Conservation (phyloP, 2,329 filamentous ascomycete species). For the Phialemoniopsis sp. region DNA sequence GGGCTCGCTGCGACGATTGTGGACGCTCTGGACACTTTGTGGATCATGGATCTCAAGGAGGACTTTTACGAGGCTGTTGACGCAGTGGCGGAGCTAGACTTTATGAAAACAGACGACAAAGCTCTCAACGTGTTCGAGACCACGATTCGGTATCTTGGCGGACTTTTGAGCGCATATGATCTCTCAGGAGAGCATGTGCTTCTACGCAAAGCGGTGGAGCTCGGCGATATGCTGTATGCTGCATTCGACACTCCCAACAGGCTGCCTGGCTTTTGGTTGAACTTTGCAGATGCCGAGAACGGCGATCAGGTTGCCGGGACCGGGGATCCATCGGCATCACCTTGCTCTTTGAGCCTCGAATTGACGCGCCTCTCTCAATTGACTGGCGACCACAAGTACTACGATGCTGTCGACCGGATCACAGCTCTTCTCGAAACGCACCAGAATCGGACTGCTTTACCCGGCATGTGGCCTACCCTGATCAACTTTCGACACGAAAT, state of each 20-base stretch:
- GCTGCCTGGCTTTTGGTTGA: constrained; percentile 52
- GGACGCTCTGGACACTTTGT: constrained; percentile 55
- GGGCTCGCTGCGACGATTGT: constrained; percentile 57
- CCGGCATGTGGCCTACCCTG: constrained; percentile 70
- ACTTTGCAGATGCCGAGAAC: constrained; percentile 34
- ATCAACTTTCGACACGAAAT: constrained; percentile 50
- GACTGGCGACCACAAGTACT: constrained; percentile 65
- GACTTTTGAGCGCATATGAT: constrained; percentile 47
- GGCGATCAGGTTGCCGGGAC: constrained; percentile 26
- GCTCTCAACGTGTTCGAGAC: constrained; percentile 60
- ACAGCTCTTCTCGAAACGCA: constrained; percentile 64
- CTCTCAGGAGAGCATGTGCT: constrained; percentile 37
- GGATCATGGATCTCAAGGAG: constrained; percentile 53
- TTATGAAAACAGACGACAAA: constrained; percentile 37
- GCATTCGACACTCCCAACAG: constrained; percentile 48
- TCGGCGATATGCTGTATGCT: constrained; percentile 46
- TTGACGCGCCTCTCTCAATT: constrained; percentile 68
- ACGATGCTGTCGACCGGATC: constrained; percentile 71
- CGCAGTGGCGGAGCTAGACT: constrained; percentile 49
- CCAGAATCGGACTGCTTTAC: constrained; percentile 66
- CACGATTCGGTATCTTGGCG: constrained; percentile 51
- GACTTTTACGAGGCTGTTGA: constrained; percentile 50
- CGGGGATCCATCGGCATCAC: constrained; percentile 28
- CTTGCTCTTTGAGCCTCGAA: constrained; percentile 63
- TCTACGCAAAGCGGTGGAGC: constrained; percentile 43